Evolutionary conservation across 1,284 basidiomycete genomes (phyloP).

Genomic region (Puccinia horiana): DNA sequence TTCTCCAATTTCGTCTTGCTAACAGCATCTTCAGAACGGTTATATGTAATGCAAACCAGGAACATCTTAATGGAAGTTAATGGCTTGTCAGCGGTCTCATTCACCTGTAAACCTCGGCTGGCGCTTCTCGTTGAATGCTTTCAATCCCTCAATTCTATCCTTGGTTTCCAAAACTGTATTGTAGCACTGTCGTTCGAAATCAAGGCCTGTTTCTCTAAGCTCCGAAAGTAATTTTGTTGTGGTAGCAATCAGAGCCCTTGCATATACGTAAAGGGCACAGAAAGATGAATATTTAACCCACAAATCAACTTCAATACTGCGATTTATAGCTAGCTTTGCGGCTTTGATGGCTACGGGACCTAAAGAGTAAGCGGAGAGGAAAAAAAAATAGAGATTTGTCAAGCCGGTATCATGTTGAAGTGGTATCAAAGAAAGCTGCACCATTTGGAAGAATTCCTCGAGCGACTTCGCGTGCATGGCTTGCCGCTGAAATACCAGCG

Average conservation of each 20-base stretch:
- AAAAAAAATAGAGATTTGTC: not conserved
- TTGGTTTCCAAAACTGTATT: slow-evolving; percentile 75
- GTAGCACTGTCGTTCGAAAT: slow-evolving; percentile 84
- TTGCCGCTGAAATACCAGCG: slow-evolving; percentile 66
- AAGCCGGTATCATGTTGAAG: slow-evolving; percentile 8
- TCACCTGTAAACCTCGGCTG: slow-evolving; percentile 78
- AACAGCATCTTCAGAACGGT: not conserved
- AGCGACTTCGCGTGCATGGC: slow-evolving; percentile 69
- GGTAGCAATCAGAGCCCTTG: not conserved
- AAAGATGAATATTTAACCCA: slow-evolving; percentile 55
- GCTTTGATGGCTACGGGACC: slow-evolving; percentile 84
- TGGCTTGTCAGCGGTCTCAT: slow-evolving; percentile 58
- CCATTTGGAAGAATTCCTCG: slow-evolving; percentile 71
- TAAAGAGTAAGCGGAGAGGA: slow-evolving; percentile 57
- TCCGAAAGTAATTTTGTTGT: not conserved
- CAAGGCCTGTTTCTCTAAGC: slow-evolving; percentile 66
- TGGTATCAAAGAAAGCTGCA: slow-evolving; percentile 58
- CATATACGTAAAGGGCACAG: not conserved
- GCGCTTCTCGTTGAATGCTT: slow-evolving; percentile 86
- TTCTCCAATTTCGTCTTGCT: not conserved
- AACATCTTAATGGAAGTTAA: not conserved
- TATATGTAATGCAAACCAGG: not conserved
- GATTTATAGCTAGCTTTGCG: slow-evolving; percentile 82
- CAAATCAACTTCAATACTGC: slow-evolving; percentile 75
- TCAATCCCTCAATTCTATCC: slow-evolving; percentile 80